These are phyloP conservation scores for Vitis cinerea DNA, from an alignment of 164 flowering plant genomes.

Conservation along the genomic window DNA sequence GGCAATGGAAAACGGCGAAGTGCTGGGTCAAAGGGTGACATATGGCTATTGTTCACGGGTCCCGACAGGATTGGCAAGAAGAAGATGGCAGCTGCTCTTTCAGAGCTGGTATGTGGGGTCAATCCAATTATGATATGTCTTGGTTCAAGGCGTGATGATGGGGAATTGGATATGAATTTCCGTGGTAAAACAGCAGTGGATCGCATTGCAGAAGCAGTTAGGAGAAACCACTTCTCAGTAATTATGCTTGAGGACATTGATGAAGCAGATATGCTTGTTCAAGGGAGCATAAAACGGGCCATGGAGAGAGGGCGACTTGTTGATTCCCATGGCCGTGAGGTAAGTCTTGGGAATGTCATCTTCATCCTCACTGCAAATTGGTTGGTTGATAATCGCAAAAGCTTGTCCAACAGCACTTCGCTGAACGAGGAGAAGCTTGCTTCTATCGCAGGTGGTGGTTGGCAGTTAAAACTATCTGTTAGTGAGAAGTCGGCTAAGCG, in stretches of 20 bases:
- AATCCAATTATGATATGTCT: slow-evolving; percentile 54
- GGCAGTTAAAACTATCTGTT: slow-evolving; percentile 59
- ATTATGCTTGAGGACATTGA: slow-evolving; percentile 78
- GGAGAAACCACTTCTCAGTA: slow-evolving; percentile 77
- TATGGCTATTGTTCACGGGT: slow-evolving; percentile 82
- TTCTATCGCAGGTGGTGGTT: slow-evolving; percentile 33
- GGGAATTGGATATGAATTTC: slow-evolving; percentile 38
- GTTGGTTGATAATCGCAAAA: slow-evolving; percentile 42
- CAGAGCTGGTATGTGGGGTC: slow-evolving; percentile 57
- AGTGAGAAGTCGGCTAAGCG: slow-evolving; percentile 52
- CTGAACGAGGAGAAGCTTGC: slow-evolving; percentile 52
- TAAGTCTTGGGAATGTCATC: slow-evolving; percentile 69
- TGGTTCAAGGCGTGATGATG: slow-evolving; percentile 51
- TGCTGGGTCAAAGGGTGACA: slow-evolving; percentile 60
- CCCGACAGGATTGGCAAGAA: slow-evolving; percentile 86
- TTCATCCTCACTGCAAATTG: slow-evolving; percentile 78
- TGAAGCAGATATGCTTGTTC: slow-evolving; percentile 67
- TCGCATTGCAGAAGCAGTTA: slow-evolving; percentile 73
- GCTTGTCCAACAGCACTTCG: slow-evolving; percentile 12
- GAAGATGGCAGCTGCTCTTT: slow-evolving; percentile 80
- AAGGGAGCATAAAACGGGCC: slow-evolving; percentile 74
- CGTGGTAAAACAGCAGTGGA: slow-evolving; percentile 89
- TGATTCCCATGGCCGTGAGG: slow-evolving; percentile 93
- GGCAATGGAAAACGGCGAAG: slow-evolving; percentile 59
- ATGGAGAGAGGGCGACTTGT: slow-evolving; percentile 77